A percentile compares a stretch with the other conserved stretches of the same genome.
Conservation (phyloP, 2,329 filamentous ascomycete species). For the Chaetomiaceae sp. region DNA sequence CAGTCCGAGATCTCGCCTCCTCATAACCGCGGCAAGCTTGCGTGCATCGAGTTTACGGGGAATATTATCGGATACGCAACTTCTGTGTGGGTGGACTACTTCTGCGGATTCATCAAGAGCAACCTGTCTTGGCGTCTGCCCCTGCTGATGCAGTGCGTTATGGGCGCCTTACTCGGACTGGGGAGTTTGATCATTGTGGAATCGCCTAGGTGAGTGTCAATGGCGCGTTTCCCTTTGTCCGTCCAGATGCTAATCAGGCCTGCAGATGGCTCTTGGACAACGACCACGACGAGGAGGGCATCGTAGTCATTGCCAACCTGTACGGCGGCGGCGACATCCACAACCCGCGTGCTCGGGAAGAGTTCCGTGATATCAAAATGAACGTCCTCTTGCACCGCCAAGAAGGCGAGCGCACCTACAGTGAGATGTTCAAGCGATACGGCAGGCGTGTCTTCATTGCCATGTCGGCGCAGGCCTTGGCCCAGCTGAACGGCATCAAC, state of each 20-base stretch:
- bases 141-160: constrained; percentile 85
- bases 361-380: constrained; percentile 99
- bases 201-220: constrained; percentile 68
- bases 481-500: constrained; percentile 97
- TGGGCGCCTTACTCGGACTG: constrained; percentile 79
- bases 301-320: constrained; percentile 95
- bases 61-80: constrained; percentile 95
- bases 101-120: constrained; percentile 82
- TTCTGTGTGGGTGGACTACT: constrained; percentile 98
- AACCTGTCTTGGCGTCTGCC: constrained; percentile 89
- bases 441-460: constrained; percentile 91
- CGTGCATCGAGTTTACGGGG: constrained; percentile 96
- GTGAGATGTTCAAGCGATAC: constrained; percentile 93
- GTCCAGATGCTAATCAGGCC: constrained; percentile 31
- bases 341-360: constrained; percentile 84
- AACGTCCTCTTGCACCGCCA: constrained; percentile 87
- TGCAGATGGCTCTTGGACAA: constrained; percentile 91
- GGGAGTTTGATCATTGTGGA: constrained; percentile 94
- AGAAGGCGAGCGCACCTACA: constrained; percentile 88
- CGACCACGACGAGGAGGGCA: constrained; percentile 96
- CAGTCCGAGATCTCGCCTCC: constrained; percentile 95
- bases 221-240: constrained; percentile 7
- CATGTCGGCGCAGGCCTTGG: constrained; percentile 95
- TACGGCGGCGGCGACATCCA: constrained; percentile 96
- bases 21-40: constrained; percentile 90